phyloP scores from a whole-genome alignment of 1,139 yeast genomes.

The Taphrina populina region DNA sequence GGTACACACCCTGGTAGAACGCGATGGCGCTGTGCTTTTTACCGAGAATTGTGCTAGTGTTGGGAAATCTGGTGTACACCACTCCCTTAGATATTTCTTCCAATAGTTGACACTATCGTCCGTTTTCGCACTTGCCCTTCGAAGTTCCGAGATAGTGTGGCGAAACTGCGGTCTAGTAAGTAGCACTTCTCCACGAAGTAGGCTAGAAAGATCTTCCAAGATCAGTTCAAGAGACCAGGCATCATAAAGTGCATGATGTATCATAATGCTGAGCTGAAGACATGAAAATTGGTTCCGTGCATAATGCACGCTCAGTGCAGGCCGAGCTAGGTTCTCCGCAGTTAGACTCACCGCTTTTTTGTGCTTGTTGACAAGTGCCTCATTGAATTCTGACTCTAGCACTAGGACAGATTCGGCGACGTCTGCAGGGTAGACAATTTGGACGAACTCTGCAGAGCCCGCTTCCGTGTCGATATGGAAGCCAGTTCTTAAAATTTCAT shows the following conservation, averaged over 20 bases:
- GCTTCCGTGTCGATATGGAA: slow-evolving; percentile 21
- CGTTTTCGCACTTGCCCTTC: background rate
- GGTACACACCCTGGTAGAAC: background rate
- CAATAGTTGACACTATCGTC: slow-evolving; percentile 26
- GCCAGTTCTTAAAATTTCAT: slow-evolving; percentile 40
- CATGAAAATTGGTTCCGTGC: too few relatives aligned
- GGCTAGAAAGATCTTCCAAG: slow-evolving; percentile 32
- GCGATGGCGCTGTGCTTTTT: background rate
- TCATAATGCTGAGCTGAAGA: slow-evolving; percentile 34
- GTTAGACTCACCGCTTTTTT: background rate
- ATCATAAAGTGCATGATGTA: slow-evolving; percentile 41
- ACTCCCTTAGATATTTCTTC: slow-evolving; percentile 29
- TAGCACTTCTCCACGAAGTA: background rate
- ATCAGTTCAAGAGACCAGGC: slow-evolving; percentile 40
- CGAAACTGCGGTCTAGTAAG: slow-evolving; percentile 26
- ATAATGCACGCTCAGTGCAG: too few relatives aligned
- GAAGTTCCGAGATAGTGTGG: slow-evolving; percentile 13
- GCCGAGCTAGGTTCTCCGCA: slow-evolving; percentile 19
- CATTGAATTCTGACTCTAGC: background rate
- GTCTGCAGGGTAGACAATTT: slow-evolving; percentile 33
- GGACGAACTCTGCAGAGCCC: slow-evolving; percentile 31
- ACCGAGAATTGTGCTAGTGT: background rate
- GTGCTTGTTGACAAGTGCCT: slow-evolving; percentile 1
- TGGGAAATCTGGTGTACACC: slow-evolving; percentile 4
- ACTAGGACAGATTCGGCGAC: background rate